phyloP scores from a whole-genome alignment of 352 stramenopile species.

The Phytopythium litorale region DNA sequence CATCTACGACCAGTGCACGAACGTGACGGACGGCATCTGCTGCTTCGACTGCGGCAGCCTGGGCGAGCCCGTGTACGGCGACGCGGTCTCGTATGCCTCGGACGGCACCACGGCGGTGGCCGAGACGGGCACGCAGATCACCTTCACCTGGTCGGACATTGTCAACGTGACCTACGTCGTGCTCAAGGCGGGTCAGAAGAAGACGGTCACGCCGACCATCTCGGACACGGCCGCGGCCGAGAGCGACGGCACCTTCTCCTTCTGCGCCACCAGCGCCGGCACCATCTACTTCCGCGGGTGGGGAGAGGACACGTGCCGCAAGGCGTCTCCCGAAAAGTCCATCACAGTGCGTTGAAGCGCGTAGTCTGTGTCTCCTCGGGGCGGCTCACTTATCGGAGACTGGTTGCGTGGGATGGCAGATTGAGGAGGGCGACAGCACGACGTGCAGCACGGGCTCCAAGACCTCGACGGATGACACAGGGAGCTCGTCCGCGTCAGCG shows the following conservation, averaged over 20 bases:
- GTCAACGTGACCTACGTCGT: conserved; percentile 63
- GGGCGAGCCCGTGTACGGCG: conserved; percentile 27
- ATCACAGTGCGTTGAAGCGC: conserved; percentile 27
- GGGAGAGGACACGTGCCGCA: conserved; percentile 43
- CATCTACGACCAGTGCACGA: conserved; percentile 48
- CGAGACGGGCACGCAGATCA: conserved; percentile 46
- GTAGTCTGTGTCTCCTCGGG: not conserved
- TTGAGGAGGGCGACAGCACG: conserved; percentile 20
- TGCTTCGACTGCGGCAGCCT: conserved; percentile 66
- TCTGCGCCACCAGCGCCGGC: conserved; percentile 47
- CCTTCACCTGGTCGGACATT: conserved; percentile 41
- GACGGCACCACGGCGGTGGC: conserved; percentile 55
- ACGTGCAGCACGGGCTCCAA: conserved; percentile 21
- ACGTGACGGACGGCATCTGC: conserved; percentile 46
- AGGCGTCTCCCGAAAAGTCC: conserved; percentile 44
- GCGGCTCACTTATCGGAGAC: not conserved
- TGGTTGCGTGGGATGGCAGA: conserved; percentile 8
- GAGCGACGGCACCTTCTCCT: conserved; percentile 45
- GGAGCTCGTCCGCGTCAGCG: conserved; percentile 7
- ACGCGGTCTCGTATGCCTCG: conserved; percentile 25
- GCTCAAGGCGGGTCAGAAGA: conserved; percentile 61
- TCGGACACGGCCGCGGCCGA: conserved; percentile 28
- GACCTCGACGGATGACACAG: conserved; percentile 6
- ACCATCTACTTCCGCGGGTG: conserved; percentile 62
- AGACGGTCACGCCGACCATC: conserved; percentile 47